Percentiles rank a stretch among this genome's conserved stretches.
Conservation (phyloP, 2,329 filamentous ascomycete species). For the Pestalotiopsis sp. region DNA sequence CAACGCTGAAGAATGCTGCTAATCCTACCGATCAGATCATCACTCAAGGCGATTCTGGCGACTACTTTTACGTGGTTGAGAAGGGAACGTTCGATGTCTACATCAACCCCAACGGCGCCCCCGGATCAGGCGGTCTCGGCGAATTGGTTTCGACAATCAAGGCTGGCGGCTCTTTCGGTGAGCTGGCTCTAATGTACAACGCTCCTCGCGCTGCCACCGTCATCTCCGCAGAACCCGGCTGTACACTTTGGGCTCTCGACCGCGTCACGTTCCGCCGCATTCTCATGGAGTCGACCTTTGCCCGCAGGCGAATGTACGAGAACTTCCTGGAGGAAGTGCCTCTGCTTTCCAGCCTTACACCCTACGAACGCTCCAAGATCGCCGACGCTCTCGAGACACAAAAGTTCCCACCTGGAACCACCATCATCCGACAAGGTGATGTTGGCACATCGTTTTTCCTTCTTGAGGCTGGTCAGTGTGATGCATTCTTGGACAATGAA, state of each 20-base stretch:
- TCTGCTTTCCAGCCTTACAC: constrained; percentile 76
- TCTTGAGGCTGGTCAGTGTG: constrained; percentile 82
- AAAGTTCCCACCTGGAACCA: constrained; percentile 77
- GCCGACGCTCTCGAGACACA: constrained; percentile 91
- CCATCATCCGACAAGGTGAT: constrained; percentile 90
- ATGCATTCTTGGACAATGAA: constrained; percentile 70
- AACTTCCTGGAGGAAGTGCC: constrained; percentile 94
- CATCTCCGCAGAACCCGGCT: constrained; percentile 74
- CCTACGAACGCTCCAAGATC: constrained; percentile 96
- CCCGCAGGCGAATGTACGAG: constrained; percentile 94
- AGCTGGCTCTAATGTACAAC: constrained; percentile 98
- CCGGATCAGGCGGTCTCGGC: constrained; percentile 81
- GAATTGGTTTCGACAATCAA: constrained; percentile 79
- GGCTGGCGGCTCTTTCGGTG: constrained; percentile 90
- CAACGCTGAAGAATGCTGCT: neutral
- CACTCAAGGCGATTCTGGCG: constrained; percentile 89
- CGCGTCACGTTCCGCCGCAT: constrained; percentile 96
- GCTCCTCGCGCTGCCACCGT: constrained; percentile 94
- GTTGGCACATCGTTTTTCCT: constrained; percentile 90
- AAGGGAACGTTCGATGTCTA: constrained; percentile 88
- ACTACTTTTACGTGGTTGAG: constrained; percentile 98
- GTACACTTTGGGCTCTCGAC: constrained; percentile 91
- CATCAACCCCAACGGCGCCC: constrained; percentile 74
- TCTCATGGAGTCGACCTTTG: constrained; percentile 96
- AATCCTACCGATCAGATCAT: constrained; percentile 67